A percentile compares a stretch with the other conserved stretches of the same genome.
Conservation (phyloP, 352 stramenopile genomes). For the Globisporangium emineosum region DNA sequence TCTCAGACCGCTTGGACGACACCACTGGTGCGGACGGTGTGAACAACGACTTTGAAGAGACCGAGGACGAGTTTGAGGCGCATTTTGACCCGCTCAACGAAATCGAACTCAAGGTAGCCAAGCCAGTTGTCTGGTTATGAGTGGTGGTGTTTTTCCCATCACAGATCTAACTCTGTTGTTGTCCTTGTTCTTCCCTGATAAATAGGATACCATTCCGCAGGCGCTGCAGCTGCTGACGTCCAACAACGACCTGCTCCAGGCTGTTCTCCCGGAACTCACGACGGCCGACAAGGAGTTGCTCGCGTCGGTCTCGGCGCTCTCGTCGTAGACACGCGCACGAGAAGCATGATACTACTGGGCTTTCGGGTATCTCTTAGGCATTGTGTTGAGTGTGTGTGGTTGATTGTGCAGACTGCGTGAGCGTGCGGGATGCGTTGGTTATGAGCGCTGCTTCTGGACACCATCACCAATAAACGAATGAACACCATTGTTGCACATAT, state of each 20-base stretch:
- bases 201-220: conserved; percentile 52
- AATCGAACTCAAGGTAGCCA: conserved; percentile 66
- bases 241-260: conserved; percentile 48
- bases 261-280: conserved; percentile 72
- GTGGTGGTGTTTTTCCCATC: too few species aligned
- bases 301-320: conserved; percentile 39
- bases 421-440: not conserved
- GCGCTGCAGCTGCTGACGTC: conserved; percentile 51
- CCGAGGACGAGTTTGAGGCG: conserved; percentile 76
- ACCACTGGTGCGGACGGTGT: conserved; percentile 28
- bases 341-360: not conserved
- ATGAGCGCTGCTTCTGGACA: not conserved
- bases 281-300: conserved; percentile 62
- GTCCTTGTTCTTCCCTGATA: too few species aligned
- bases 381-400: not conserved
- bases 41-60: conserved; percentile 42
- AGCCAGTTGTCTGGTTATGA: not conserved
- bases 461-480: not conserved
- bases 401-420: too few species aligned
- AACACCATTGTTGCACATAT: not conserved
- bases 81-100: conserved; percentile 82
- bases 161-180: too few species aligned
- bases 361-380: too few species aligned
- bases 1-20: conserved; percentile 63
- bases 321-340: conserved; percentile 37